Evolutionary conservation across 176 grass and related monocot species (phyloP), one percentile per base, ranked within the genome.

Genomic region (Aegilops bicornis): DNA sequence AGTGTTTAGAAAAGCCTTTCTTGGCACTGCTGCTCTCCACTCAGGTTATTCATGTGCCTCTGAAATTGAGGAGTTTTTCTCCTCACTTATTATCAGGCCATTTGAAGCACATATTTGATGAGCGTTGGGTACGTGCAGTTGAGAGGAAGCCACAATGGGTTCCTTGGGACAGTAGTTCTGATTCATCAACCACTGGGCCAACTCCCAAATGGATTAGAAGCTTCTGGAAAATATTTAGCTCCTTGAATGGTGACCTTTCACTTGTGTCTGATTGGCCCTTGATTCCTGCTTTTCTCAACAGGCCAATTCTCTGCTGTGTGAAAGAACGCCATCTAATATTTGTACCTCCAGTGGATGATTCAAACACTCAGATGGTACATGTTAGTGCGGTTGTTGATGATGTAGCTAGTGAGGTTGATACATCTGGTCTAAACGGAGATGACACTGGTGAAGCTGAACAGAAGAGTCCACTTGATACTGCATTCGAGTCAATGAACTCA

Each of bases 261-360:
- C 93, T 98, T 88, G 43, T 98, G 50, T 90, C 89, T 78, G 93
- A 94, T 16, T 98, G 96, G 96, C 96, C 96, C 73, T 89, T 98
- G 78, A 84, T 98, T 93, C 96, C 96, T 86, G 96, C 91, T 80
- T 93, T 94, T 91, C 75, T 98, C 12, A 72, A 91, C 69, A 80
- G 74, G 27, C 84, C 93, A 60, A 79, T 94, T 88, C 83, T 98
- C 15, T 98, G 91, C 60, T 88, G 81, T 92, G 93, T 92, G 75
- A 95, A 94, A 85, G 83, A 91, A 31, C 37, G 59, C 54, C 93
- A 92, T 79, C 86, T 95, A 64, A 66, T 98, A 89, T 98, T 98
- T 87, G 91, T 92, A 58, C 93, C 96, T 86, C 90, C 91, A 62
- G 52, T 84, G 70, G 63, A 50, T 37, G 88, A 92, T 77, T 88